Percentiles rank a stretch among this genome's conserved stretches.
phyloP scores from a whole-genome alignment of 225 moss, liverwort and hornwort species.

The Polytrichum formosum region DNA sequence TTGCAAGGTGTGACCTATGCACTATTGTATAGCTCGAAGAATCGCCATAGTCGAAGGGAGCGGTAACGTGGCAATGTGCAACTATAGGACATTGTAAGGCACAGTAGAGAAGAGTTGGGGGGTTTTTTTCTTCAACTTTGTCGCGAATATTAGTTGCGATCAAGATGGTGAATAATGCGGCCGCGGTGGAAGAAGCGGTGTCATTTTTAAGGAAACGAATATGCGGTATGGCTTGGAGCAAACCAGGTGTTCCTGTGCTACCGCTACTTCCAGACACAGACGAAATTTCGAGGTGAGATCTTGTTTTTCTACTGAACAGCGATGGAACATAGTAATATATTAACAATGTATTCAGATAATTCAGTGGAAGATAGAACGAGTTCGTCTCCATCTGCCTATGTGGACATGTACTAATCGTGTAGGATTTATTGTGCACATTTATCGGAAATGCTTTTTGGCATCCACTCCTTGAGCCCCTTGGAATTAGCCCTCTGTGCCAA shows the following conservation, averaged over 20 bases:
- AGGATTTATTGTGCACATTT: too few relatives aligned
- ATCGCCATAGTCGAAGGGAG: too few relatives aligned
- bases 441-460: too few relatives aligned
- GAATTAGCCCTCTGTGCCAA: not conserved
- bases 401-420: too few relatives aligned
- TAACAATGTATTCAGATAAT: not conserved
- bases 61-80: too few relatives aligned
- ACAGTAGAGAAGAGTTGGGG: too few relatives aligned
- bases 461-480: not conserved
- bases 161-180: slow-evolving; percentile 11
- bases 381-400: too few relatives aligned
- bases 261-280: slow-evolving; percentile 65
- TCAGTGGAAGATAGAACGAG: not conserved
- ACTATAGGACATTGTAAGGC: too few relatives aligned
- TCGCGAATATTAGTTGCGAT: not conserved
- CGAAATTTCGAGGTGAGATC: slow-evolving; percentile 50
- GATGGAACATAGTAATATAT: not conserved
- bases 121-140: too few relatives aligned
- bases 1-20: too few relatives aligned
- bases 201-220: slow-evolving; percentile 65
- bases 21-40: too few relatives aligned
- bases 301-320: not conserved
- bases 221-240: slow-evolving; percentile 50
- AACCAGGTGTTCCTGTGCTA: slow-evolving; percentile 15
- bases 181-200: slow-evolving; percentile 51